Percentiles rank a stretch among this genome's conserved stretches.
Conservation (phyloP, 140 eudicot genomes). For the Cichorium intybus region DNA sequence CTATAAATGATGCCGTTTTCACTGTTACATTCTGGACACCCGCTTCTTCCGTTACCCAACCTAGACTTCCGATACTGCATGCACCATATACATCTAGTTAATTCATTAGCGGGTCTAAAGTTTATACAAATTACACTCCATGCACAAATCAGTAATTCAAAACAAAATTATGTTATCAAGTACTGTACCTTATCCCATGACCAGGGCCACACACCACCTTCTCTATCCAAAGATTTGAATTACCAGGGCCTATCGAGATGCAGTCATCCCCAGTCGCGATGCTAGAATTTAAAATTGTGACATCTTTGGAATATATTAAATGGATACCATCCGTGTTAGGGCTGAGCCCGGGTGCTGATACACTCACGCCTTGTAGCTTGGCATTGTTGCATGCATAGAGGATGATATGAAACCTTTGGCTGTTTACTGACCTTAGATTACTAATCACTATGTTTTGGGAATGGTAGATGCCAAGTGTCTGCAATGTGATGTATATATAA, state of each 20-base stretch:
- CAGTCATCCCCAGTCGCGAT: slow-evolving; percentile 40
- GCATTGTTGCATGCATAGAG: slow-evolving; percentile 20
- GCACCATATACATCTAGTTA: too few relatives aligned
- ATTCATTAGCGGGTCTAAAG: too few relatives aligned
- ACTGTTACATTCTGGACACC: slow-evolving; percentile 39
- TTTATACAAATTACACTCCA: neutral
- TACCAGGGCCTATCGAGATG: slow-evolving; percentile 37
- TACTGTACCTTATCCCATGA: slow-evolving; percentile 35
- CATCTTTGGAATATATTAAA: slow-evolving; percentile 10
- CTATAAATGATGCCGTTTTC: slow-evolving; percentile 20
- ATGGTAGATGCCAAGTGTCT: slow-evolving; percentile 31
- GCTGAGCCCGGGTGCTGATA: slow-evolving; percentile 26
- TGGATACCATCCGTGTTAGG: slow-evolving; percentile 47
- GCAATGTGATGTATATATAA: neutral
- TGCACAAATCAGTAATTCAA: neutral
- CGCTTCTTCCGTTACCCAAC: slow-evolving; percentile 22
- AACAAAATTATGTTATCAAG: neutral
- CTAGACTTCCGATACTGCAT: slow-evolving; percentile 36
- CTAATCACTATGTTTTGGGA: slow-evolving; percentile 25
- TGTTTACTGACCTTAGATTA: slow-evolving; percentile 31
- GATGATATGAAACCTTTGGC: slow-evolving; percentile 38
- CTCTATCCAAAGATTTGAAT: slow-evolving; percentile 24
- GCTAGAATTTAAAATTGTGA: slow-evolving; percentile 16
- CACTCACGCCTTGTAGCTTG: slow-evolving; percentile 18
- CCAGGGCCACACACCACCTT: slow-evolving; percentile 36